These are phyloP conservation scores for Geoglossum glabrum DNA, from an alignment of 495 filamentous ascomycete species.

Conservation along the genomic window DNA sequence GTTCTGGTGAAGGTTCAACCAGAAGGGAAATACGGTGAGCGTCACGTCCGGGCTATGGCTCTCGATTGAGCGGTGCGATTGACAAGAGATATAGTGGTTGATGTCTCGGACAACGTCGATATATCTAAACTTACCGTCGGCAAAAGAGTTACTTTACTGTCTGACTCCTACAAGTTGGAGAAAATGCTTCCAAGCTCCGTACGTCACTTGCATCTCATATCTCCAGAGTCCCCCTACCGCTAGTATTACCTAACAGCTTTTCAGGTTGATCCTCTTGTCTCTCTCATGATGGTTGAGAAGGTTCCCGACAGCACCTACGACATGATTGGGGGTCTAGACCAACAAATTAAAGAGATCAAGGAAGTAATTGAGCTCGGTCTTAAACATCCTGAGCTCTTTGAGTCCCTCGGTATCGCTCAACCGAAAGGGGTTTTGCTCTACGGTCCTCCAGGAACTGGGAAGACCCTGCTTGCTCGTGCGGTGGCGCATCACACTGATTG, in stretches of 20 bases:
- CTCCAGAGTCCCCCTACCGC: not conserved
- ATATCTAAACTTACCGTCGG: slow-evolving; percentile 87
- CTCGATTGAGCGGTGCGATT: not conserved
- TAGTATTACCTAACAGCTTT: not conserved
- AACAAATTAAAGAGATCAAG: slow-evolving; percentile 99
- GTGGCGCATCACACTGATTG: slow-evolving; percentile 97
- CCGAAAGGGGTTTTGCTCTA: slow-evolving; percentile 96
- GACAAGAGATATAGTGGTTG: slow-evolving; percentile 49
- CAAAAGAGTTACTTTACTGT: slow-evolving; percentile 91
- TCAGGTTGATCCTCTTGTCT: slow-evolving; percentile 80
- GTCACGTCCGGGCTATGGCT: not conserved
- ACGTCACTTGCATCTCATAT: not conserved
- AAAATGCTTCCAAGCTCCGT: slow-evolving; percentile 58
- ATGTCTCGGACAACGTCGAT: slow-evolving; percentile 87
- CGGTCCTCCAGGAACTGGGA: slow-evolving; percentile 89
- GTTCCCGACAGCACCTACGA: slow-evolving; percentile 99
- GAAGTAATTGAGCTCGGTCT: slow-evolving; percentile 98
- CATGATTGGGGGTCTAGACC: slow-evolving; percentile 97
- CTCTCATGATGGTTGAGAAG: slow-evolving; percentile 99
- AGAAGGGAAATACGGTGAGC: slow-evolving; percentile 96
- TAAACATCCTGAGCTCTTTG: slow-evolving; percentile 96
- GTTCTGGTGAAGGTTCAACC: slow-evolving; percentile 97
- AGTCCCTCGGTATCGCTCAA: slow-evolving; percentile 94
- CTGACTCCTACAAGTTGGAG: slow-evolving; percentile 92
- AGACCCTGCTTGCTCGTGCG: slow-evolving; percentile 85